Percentiles rank a stretch among this genome's conserved stretches.
These are phyloP conservation scores for Gentiana macrophylla DNA, from an alignment of 257 asterid species.

Conservation along the genomic window DNA sequence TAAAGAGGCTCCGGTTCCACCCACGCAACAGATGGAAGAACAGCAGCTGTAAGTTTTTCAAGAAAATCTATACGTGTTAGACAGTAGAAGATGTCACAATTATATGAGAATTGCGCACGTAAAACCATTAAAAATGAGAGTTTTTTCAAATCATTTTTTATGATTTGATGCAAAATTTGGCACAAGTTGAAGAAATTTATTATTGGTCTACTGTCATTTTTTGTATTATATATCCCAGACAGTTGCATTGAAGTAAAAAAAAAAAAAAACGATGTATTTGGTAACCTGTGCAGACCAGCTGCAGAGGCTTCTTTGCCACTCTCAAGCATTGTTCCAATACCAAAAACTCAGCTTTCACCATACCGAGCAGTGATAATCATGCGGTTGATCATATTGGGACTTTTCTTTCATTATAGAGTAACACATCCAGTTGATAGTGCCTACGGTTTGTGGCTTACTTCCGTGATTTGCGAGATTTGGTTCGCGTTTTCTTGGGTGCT, in stretches of 20 bases:
- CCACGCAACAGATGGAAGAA: slow-evolving; percentile 76
- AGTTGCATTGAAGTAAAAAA: neutral
- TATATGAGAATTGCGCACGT: no score
- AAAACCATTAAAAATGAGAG: no score
- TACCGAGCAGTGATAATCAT: slow-evolving; percentile 52
- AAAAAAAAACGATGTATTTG: neutral
- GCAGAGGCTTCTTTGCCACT: slow-evolving; percentile 64
- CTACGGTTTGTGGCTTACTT: slow-evolving; percentile 60
- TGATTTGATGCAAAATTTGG: no score
- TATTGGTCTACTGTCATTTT: no score
- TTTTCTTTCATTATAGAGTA: slow-evolving; percentile 61
- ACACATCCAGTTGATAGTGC: slow-evolving; percentile 63
- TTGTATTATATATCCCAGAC: neutral
- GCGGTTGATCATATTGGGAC: slow-evolving; percentile 51
- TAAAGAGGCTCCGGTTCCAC: slow-evolving; percentile 46
- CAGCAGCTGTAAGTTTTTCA: slow-evolving; percentile 45
- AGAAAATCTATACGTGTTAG: neutral
- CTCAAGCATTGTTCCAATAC: slow-evolving; percentile 50
- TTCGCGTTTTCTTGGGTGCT: slow-evolving; percentile 70
- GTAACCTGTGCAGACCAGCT: slow-evolving; percentile 46
- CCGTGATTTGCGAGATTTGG: slow-evolving; percentile 74
- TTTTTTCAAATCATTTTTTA: no score
- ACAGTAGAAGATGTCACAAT: no score
- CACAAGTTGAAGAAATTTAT: no score
- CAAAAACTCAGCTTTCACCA: slow-evolving; percentile 50